These are phyloP conservation scores for Calendula officinalis DNA, from an alignment of 129 eudicot species.

Conservation along the genomic window DNA sequence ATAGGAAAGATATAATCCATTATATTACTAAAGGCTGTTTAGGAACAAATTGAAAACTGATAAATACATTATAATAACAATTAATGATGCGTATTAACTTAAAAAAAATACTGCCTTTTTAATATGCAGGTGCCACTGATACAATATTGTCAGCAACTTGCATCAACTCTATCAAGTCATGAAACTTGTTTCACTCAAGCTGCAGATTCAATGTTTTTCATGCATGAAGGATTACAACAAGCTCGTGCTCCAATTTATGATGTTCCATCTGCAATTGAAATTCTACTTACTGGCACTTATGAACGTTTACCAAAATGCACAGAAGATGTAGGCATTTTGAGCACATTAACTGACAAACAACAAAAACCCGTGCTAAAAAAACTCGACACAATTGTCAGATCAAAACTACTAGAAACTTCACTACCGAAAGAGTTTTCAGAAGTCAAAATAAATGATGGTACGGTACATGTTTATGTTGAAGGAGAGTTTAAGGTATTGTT, in stretches of 20 bases:
- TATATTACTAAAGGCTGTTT: background rate
- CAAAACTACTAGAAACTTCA: background rate
- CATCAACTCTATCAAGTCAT: constrained; percentile 91
- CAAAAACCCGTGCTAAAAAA: constrained; percentile 55
- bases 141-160: constrained; percentile 89
- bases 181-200: constrained; percentile 97
- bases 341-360: background rate
- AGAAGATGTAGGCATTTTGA: background rate
- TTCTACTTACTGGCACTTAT: background rate
- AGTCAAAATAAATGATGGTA: constrained; percentile 82
- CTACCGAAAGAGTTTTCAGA: constrained; percentile 41
- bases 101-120: constrained; percentile 9
- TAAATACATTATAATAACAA: background rate
- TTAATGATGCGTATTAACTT: background rate
- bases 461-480: constrained; percentile 71
- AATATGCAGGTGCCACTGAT: constrained; percentile 88
- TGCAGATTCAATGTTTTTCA: constrained; percentile 96
- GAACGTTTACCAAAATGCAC: background rate
- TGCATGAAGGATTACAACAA: constrained; percentile 97
- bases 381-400: background rate
- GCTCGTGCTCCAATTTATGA: constrained; percentile 99
- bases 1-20: background rate
- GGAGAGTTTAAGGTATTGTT: constrained; percentile 94
- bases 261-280: constrained; percentile 76
- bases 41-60: background rate